phyloP scores from a whole-genome alignment of 768 basidiomycete species.

The Tephrocybe rancida region DNA sequence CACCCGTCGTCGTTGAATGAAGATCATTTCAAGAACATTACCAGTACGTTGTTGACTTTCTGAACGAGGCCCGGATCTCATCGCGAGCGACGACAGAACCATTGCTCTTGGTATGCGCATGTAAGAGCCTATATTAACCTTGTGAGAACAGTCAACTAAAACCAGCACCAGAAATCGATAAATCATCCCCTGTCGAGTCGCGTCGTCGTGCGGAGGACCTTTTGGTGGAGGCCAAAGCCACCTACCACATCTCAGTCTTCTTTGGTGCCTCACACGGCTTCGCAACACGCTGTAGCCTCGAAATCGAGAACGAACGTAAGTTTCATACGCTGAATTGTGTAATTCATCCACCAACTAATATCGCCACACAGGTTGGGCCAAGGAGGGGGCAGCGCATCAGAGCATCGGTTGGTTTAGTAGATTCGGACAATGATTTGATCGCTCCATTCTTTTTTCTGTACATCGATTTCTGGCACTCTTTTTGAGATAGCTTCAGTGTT shows the following conservation, averaged over 20 bases:
- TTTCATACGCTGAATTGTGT: constrained; percentile 1
- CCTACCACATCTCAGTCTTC: constrained; percentile 62
- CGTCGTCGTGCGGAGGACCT: constrained; percentile 61
- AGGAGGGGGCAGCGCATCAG: constrained; percentile 57
- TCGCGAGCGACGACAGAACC: constrained; percentile 40
- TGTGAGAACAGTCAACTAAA: background rate
- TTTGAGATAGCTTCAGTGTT: too few relatives aligned
- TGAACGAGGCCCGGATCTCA: background rate
- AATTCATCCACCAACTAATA: background rate
- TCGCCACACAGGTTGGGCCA: constrained; percentile 51
- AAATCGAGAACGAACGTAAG: constrained; percentile 41
- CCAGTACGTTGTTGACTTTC: constrained; percentile 36
- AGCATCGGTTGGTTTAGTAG: constrained; percentile 54
- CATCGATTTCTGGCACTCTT: too few relatives aligned
- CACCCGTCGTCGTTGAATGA: constrained; percentile 55
- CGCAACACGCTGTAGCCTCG: constrained; percentile 46
- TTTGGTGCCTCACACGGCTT: constrained; percentile 53
- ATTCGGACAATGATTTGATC: too few relatives aligned
- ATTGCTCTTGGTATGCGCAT: constrained; percentile 56
- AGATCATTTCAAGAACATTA: constrained; percentile 47
- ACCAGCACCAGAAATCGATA: constrained; percentile 47
- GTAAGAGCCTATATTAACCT: constrained; percentile 25
- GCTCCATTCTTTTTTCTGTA: too few relatives aligned
- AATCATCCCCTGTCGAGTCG: constrained; percentile 51
- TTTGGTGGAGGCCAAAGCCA: constrained; percentile 48